Conservation (phyloP, 2,329 filamentous ascomycete species). For the Penicillium sp. region DNA sequence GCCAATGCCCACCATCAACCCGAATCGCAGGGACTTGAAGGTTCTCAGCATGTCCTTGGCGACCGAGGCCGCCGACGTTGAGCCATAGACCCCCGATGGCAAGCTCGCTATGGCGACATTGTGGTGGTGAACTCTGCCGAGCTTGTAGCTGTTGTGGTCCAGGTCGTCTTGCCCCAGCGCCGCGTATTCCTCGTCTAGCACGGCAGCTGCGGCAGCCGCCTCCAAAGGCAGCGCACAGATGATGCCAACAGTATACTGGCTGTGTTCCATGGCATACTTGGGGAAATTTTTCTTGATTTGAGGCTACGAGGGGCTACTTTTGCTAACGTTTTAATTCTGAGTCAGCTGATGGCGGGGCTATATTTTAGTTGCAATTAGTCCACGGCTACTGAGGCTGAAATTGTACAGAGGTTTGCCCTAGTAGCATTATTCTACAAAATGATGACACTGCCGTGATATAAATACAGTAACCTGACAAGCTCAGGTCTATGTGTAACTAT, state of each 20-base stretch:
- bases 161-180: constrained; percentile 1
- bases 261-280: background rate
- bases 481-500: no score
- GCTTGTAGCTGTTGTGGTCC: constrained; percentile 16
- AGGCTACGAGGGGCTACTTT: no score
- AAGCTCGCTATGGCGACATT: constrained; percentile 19
- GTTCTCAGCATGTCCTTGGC: constrained; percentile 16
- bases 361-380: no score
- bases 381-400: no score
- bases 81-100: constrained; percentile 12
- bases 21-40: constrained; percentile 15
- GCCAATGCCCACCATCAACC: constrained; percentile 17
- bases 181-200: constrained; percentile 8
- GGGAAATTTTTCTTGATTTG: no score
- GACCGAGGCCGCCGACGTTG: constrained; percentile 13
- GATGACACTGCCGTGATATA: no score
- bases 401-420: no score
- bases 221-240: constrained; percentile 3
- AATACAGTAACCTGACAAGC: no score
- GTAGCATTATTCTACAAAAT: no score
- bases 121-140: constrained; percentile 16
- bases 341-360: no score
- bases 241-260: constrained; percentile 4
- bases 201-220: constrained; percentile 6
- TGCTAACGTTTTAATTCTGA: no score